Evolutionary conservation across 805 yeast species (phyloP), one percentile per base, ranked within the genome.

Genomic region (Ascoidea tarda): DNA sequence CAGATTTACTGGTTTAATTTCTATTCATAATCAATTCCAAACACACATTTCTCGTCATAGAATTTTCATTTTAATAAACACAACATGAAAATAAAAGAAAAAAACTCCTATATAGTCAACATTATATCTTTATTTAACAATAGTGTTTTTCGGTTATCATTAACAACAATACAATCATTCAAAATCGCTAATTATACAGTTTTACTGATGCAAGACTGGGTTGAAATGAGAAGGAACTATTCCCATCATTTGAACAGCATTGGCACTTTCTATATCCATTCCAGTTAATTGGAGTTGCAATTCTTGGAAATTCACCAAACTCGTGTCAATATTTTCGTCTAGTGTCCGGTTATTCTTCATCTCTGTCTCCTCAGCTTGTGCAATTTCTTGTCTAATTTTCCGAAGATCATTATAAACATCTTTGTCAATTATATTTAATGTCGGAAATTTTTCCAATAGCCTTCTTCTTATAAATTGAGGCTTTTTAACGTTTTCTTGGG

Each of bases 331-430:
- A n/a, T 16, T 16, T 16, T 16, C 16, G 10, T n/a, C 47, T 14
- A 46, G 12, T 14, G 8, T 46, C n/a, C 4, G 46, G 4, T 42
- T 42, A 12, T 42, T n/a, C n/a, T 42, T 42, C n/a, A n/a, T n/a
- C n/a, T 42, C n/a, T 42, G 46, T n/a, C n/a, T 12, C n/a, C 12
- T 12, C 46, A 46, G 8, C 16, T 46, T 46, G 21, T 33, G 32
- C 33, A 16, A 50, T 21, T 46, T 50, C 45, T 38, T n/a, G 14
- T 48, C 54, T 55, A 6, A 55, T 50, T 50, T 55, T 55, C 12
- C 58, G 51, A 14, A 55, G 42, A 46, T 55, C 58, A 47, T 55
- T 55, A 42, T 55, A 55, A 16, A 55, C 47, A 38, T 55, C 58
- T 49, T 55, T 55, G 50, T 55, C 58, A 33, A 55, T 55, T 16